Evolutionary conservation across 129 eudicot genomes (phyloP), one percentile per base, ranked within the genome.

Genomic region (Rutidosis leptorrhynchoides): DNA sequence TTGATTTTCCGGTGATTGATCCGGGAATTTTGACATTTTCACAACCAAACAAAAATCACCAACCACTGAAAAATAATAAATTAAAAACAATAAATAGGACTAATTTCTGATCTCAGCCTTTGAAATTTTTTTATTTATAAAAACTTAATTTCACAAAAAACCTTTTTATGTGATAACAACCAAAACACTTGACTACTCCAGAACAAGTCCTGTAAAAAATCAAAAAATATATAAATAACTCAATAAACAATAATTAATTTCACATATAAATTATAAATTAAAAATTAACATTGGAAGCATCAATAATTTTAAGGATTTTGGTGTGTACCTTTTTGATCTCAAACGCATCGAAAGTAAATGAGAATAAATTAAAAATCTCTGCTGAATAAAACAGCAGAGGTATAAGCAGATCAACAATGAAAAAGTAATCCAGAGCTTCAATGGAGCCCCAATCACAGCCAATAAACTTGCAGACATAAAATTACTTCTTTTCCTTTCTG

Each of bases 331-430:
- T 75, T 66, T 87, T 40, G 96, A 91, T 89, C 98, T 92, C 96
- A 92, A 92, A 85, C 95, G 96, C 98, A 92, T 92, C 89, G 98
- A 92, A 85, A 82, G 81, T 24, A 82, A 42, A 40, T 83, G 66
- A 64, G 42, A 78, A 69, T 24, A 57, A 55, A 53, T 42, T 33
- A 24, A 26, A 40, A 59, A 24, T 45, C 83, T 78, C 92, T 84
- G 97, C 95, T 80, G 89, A 59, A 7, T 55, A 62, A 48, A 37
- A 74, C 82, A 85, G 85, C 95, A 92, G 87, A 82, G 77, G 55
- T 7, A 19, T 19, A 9, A 22, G 45, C 53, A 75, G 76, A 72
- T 58, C 54, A 82, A 80, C 46, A 64, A 54, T 49, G 60, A 9
- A 7, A 71, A 51, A 42, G 75, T 68, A 80, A 80, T 64, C 79